Conservation (phyloP, 2,329 filamentous ascomycete genomes). For the Verticillium nubilum region DNA sequence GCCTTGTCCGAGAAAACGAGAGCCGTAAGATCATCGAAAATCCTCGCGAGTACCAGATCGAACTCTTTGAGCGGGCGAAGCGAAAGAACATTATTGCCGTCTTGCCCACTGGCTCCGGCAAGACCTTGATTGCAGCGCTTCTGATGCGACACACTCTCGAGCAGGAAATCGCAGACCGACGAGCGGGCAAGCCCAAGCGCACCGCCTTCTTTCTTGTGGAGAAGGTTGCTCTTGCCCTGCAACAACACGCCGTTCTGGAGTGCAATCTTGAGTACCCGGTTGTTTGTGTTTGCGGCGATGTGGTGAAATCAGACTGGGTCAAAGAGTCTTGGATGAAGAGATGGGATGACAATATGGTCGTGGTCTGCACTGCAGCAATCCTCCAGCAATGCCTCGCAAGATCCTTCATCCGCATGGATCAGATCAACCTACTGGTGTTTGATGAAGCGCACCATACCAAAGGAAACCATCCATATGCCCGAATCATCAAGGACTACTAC, state of each 20-base stretch:
- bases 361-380: slow-evolving; percentile 91
- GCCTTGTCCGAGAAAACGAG: slow-evolving; percentile 28
- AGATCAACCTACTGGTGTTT: slow-evolving; percentile 87
- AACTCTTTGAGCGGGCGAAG: slow-evolving; percentile 86
- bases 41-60: slow-evolving; percentile 85
- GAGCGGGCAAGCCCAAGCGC: slow-evolving; percentile 51
- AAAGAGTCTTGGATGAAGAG: slow-evolving; percentile 46
- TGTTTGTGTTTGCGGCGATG: slow-evolving; percentile 69
- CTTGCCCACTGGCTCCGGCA: slow-evolving; percentile 89
- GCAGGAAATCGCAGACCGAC: slow-evolving; percentile 68
- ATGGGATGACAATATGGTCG: slow-evolving; percentile 64
- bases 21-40: slow-evolving; percentile 60
- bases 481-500: slow-evolving; percentile 87
- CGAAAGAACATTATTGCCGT: slow-evolving; percentile 85
- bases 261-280: slow-evolving; percentile 76
- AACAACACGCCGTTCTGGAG: slow-evolving; percentile 78
- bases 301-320: slow-evolving; percentile 35
- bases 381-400: slow-evolving; percentile 72
- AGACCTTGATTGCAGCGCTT: slow-evolving; percentile 91
- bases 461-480: slow-evolving; percentile 84
- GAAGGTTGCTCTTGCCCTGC: slow-evolving; percentile 83
- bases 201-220: slow-evolving; percentile 87
- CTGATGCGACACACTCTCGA: slow-evolving; percentile 73
- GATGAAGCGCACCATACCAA: slow-evolving; percentile 97
- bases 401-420: slow-evolving; percentile 72